Evolutionary conservation across 2,329 filamentous ascomycete genomes (phyloP), one percentile per base, ranked within the genome.

Genomic region (Calonectria honghensis): DNA sequence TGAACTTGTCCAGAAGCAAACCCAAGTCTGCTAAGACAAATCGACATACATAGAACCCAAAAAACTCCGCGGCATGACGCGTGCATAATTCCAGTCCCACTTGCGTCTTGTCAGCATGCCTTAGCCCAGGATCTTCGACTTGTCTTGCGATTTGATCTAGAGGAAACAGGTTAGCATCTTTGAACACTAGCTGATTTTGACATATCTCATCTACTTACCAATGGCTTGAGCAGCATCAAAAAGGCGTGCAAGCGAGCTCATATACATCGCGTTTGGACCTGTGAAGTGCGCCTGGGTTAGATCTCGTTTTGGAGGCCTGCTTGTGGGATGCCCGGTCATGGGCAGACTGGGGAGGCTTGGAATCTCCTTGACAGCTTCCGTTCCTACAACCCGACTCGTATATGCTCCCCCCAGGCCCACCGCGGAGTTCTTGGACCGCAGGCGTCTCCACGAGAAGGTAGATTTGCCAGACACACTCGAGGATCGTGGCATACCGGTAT

Each of bases 11-110:
- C 79, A 99, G 88, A 87, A 99, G 89, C 83, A 97, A 85, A 50
- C 93, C 91, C 75, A 99, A 87, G 84, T 99, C 97, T 5, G 93
- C 90, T 75, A 99, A 88, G n/a, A 96, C 96, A 83, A 99, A 99
- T 24, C 97, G 94, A 85, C 96, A 98, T 35, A 99, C 91, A 84
- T 97, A 98, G 85, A 99, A 98, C 20, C 94, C 96, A 84, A 99
- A 99, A 85, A 99, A 99, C 85, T 99, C 97, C 41, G 96, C 95
- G 10, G 96, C 97, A 84, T 98, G 96, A 51, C 96, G 92, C 45
- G 96, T 96, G 83, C 95, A 97, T 51, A 99, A 90, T 86, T 99
- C 97, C 41, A 99, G 91, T 13, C 97, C 97, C 68, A 99, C 96
- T 83, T 98, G 96, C 11, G 97, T 98, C 81, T 95, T 96, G 79